A percentile compares a stretch with the other conserved stretches of the same genome.
Evolutionary conservation across 2,329 filamentous ascomycete genomes (phyloP).

Genomic region (Malbranchea cinnamomea): DNA sequence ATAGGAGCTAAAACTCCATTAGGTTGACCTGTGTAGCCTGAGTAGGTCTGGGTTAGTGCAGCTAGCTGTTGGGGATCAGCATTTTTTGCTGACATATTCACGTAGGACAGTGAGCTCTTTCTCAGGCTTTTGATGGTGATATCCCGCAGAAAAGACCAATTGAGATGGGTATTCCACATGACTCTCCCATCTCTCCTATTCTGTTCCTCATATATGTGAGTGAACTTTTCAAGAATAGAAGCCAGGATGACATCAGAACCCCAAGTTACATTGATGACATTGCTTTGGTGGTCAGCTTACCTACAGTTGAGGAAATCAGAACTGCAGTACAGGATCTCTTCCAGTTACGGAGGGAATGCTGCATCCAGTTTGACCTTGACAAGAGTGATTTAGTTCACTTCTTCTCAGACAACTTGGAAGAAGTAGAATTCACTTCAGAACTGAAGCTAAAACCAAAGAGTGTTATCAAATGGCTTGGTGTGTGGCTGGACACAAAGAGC

Average conservation of each 20-base stretch:
- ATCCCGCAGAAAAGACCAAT: not conserved
- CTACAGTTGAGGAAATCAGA: conserved; percentile 1
- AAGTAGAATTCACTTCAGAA: too few relatives aligned
- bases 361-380: conserved; percentile 3
- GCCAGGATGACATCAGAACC: too few relatives aligned
- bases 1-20: too few relatives aligned
- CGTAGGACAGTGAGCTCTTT: too few relatives aligned
- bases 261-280: conserved; percentile 5
- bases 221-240: too few relatives aligned
- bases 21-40: too few relatives aligned
- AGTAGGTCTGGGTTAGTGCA: too few relatives aligned
- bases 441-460: conserved; percentile 1
- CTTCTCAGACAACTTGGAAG: not conserved
- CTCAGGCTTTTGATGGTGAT: not conserved
- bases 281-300: not conserved
- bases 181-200: conserved; percentile 14
- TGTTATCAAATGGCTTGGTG: conserved; percentile 4
- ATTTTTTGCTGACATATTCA: too few relatives aligned
- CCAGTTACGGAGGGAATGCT: not conserved
- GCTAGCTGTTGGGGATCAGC: too few relatives aligned
- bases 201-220: conserved; percentile 18
- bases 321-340: not conserved
- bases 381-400: conserved; percentile 5
- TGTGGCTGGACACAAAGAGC: conserved; percentile 4
- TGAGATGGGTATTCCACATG: conserved; percentile 5